These are phyloP conservation scores for maize (Zea mays) DNA, from an alignment of 176 grass and related monocot genomes.

Conservation along the genomic window Zm-B73-REFERENCE-NAM-5.0 NC_050099.1:242281001-242281500, in stretches of 20 bases:
- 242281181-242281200: slow-evolving; percentile 39
- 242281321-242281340: not conserved
- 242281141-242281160: slow-evolving; percentile 55
- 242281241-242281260: slow-evolving; percentile 19
- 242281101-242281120: slow-evolving; percentile 89
- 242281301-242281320: not conserved
- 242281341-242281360: not conserved
- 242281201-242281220: slow-evolving; percentile 38
- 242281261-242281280: not conserved
- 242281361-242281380: slow-evolving; percentile 3
- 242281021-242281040: slow-evolving; percentile 79
- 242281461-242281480: not conserved
- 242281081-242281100: slow-evolving; percentile 65
- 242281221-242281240: slow-evolving; percentile 15
- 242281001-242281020: slow-evolving; percentile 66
- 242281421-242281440: not conserved
- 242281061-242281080: slow-evolving; percentile 98
- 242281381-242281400: not conserved
- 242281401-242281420: not conserved
- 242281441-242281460: not conserved
- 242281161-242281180: slow-evolving; percentile 43
- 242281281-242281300: not conserved
- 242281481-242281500: not conserved
- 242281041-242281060: slow-evolving; percentile 98
- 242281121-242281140: slow-evolving; percentile 63